Evolutionary conservation across 208 protist genomes (phyloP).

Genomic region (Vickermania spadyakhi): DNA sequence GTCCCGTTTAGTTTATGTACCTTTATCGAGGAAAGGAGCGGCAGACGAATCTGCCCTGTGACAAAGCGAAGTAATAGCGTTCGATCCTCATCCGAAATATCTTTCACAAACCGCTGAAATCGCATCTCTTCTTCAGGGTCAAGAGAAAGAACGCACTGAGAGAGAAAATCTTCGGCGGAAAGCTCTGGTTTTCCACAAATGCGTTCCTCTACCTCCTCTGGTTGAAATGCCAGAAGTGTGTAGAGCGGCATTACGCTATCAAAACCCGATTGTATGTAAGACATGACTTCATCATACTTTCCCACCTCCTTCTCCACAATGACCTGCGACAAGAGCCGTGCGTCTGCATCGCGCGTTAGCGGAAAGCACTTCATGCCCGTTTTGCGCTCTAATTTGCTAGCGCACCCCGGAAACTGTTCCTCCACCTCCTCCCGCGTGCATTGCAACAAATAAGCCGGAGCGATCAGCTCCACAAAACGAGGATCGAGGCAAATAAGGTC

Average conservation of each 20-base stretch:
- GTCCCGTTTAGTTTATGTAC: slow-evolving; percentile 58
- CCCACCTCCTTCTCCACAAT: slow-evolving; percentile 54
- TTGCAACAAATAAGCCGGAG: slow-evolving; percentile 53
- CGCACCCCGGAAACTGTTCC: slow-evolving; percentile 63
- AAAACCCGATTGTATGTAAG: slow-evolving; percentile 73
- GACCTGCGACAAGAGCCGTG: slow-evolving; percentile 37
- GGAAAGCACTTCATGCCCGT: background rate
- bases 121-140: slow-evolving; percentile 32
- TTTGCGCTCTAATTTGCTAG: slow-evolving; percentile 14
- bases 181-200: slow-evolving; percentile 78
- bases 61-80: slow-evolving; percentile 80
- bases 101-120: slow-evolving; percentile 64
- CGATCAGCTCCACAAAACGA: slow-evolving; percentile 40
- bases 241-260: slow-evolving; percentile 73
- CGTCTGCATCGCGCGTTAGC: slow-evolving; percentile 7
- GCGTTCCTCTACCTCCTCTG: slow-evolving; percentile 71
- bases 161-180: slow-evolving; percentile 61
- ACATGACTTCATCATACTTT: slow-evolving; percentile 53
- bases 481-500: slow-evolving; percentile 60
- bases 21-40: slow-evolving; percentile 78
- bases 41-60: slow-evolving; percentile 80
- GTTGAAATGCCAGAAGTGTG: slow-evolving; percentile 75
- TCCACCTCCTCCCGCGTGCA: slow-evolving; percentile 67
- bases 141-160: slow-evolving; percentile 69
- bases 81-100: slow-evolving; percentile 81